Percentiles rank a stretch among this genome's conserved stretches.
These are phyloP conservation scores for Pseudogymnoascus sp. DNA, from an alignment of 2,329 filamentous ascomycete genomes.

Conservation along the genomic window DNA sequence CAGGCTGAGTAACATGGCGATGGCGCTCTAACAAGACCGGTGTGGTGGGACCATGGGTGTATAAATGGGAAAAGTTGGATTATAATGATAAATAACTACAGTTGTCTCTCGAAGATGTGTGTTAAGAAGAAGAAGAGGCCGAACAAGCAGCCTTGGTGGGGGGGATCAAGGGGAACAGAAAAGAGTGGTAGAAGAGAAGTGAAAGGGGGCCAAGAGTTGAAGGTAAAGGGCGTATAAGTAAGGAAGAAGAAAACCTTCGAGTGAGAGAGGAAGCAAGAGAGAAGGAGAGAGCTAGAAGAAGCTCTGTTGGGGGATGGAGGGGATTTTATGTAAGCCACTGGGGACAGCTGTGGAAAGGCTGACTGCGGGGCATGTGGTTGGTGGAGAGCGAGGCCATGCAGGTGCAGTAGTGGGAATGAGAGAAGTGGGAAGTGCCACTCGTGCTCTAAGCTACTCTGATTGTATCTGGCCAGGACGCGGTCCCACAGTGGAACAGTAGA, in stretches of 20 bases:
- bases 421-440: conserved; percentile 3
- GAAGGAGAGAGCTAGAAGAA: conserved; percentile 4
- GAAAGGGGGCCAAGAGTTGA: background rate
- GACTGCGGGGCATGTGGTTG: conserved; percentile 6
- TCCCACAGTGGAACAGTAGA: conserved; percentile 5
- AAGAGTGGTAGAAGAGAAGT: conserved; percentile 7
- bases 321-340: conserved; percentile 8
- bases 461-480: background rate
- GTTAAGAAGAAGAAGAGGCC: conserved; percentile 3
- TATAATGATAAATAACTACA: conserved; percentile 9
- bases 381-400: conserved; percentile 1
- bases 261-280: conserved; percentile 6
- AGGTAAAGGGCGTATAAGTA: background rate
- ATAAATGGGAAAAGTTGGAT: conserved; percentile 5
- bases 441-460: background rate
- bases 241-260: background rate
- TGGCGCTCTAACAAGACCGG: conserved; percentile 7
- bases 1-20: conserved; percentile 43
- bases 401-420: conserved; percentile 6
- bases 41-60: conserved; percentile 5
- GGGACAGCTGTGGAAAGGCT: background rate
- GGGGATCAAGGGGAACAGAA: background rate
- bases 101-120: conserved; percentile 4
- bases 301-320: conserved; percentile 1
- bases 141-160: background rate